Evolutionary conservation across 352 stramenopile species (phyloP).

Genomic region (Phytopythium chamaehyphon): DNA sequence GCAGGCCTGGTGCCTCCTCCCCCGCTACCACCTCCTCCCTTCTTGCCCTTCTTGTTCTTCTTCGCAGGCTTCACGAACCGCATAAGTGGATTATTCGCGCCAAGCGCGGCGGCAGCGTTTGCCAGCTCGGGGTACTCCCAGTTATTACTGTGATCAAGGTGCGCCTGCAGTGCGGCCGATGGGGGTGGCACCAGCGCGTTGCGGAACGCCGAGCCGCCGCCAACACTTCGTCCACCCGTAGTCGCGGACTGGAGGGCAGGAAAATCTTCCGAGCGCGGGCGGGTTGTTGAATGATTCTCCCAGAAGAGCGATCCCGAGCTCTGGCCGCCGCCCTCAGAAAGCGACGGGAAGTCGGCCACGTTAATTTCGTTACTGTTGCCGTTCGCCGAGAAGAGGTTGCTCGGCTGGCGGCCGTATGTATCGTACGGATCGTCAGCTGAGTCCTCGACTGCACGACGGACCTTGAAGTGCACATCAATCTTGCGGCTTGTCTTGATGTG

Average conservation of each 20-base stretch:
- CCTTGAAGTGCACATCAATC: slow-evolving; percentile 85
- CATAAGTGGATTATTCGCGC: slow-evolving; percentile 79
- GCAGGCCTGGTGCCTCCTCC: background rate
- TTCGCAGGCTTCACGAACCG: slow-evolving; percentile 73
- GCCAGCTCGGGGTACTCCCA: slow-evolving; percentile 77
- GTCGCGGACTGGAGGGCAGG: slow-evolving; percentile 36
- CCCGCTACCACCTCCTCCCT: slow-evolving; percentile 19
- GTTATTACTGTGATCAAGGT: slow-evolving; percentile 53
- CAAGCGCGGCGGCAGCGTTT: slow-evolving; percentile 57
- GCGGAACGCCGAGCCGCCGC: slow-evolving; percentile 39
- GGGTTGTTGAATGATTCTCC: slow-evolving; percentile 52
- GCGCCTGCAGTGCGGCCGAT: slow-evolving; percentile 65
- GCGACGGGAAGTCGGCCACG: slow-evolving; percentile 82
- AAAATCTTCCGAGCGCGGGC: slow-evolving; percentile 62
- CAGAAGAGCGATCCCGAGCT: slow-evolving; percentile 45
- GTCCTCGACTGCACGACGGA: slow-evolving; percentile 52
- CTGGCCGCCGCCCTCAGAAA: slow-evolving; percentile 28
- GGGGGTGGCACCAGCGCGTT: slow-evolving; percentile 67
- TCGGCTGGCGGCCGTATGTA: slow-evolving; percentile 31
- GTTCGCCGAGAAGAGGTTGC: slow-evolving; percentile 20
- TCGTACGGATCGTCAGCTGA: slow-evolving; percentile 39
- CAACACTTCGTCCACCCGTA: slow-evolving; percentile 3
- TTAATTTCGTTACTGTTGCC: slow-evolving; percentile 55
- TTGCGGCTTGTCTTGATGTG: slow-evolving; percentile 82
- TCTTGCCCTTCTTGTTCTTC: slow-evolving; percentile 66